Percentiles rank a stretch among this genome's conserved stretches.
Conservation (phyloP, 108 stramenopile species). For the Cylindrotheca closterium region DNA sequence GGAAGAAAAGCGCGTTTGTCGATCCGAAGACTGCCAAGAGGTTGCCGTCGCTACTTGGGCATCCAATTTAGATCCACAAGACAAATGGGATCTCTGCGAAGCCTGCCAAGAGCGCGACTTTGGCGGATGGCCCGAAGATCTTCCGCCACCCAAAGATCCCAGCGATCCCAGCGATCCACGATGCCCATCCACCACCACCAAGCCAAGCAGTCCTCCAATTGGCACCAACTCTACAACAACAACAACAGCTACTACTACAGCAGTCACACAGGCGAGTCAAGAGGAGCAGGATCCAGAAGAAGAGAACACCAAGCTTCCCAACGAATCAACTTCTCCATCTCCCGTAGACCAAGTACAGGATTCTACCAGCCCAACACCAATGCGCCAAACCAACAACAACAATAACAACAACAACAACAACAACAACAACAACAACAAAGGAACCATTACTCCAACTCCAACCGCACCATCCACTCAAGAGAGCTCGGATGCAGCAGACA, state of each 20-base stretch:
- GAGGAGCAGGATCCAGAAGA: background rate
- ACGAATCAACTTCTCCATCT: background rate
- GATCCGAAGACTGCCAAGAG: slow-evolving; percentile 33
- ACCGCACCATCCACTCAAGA: background rate
- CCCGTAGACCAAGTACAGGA: too few relatives aligned
- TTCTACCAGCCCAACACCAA: too few relatives aligned
- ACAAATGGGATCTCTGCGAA: slow-evolving; percentile 61
- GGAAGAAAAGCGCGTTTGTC: slow-evolving; percentile 26
- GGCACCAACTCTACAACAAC: background rate
- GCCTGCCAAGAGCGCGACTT: slow-evolving; percentile 50
- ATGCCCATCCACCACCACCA: background rate
- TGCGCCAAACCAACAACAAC: background rate
- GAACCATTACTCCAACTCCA: background rate
- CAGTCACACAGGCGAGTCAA: background rate
- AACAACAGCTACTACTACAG: background rate
- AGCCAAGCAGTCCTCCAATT: background rate
- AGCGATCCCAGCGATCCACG: background rate
- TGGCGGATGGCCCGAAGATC: slow-evolving; percentile 41
- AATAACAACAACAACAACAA: background rate
- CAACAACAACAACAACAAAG: background rate
- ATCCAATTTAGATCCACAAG: slow-evolving; percentile 43
- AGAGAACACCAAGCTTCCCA: background rate
- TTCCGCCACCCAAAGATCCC: background rate
- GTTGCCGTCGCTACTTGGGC: slow-evolving; percentile 46
- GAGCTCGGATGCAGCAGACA: background rate